Evolutionary conservation across 2,329 filamentous ascomycete species (phyloP).

Genomic region (Pseudogymnoascus sp.): DNA sequence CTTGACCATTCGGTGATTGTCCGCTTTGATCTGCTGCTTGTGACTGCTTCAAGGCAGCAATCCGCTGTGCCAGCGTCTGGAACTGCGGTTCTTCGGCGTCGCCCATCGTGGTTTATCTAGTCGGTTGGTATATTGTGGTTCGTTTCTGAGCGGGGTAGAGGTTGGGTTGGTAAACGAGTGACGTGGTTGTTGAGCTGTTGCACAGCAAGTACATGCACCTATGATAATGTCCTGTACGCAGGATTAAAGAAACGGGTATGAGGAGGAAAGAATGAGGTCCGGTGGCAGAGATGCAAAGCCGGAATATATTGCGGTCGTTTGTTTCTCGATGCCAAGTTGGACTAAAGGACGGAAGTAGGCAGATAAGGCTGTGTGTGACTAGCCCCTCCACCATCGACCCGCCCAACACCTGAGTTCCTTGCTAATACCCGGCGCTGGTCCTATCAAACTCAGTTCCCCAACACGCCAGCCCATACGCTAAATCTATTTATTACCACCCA

Average conservation of each 20-base stretch:
- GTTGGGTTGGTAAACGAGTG: not conserved
- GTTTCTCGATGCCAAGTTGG: not conserved
- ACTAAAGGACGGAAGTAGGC: not conserved
- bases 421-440: not conserved
- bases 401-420: not conserved
- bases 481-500: constrained; percentile 9
- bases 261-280: not conserved
- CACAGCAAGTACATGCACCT: not conserved
- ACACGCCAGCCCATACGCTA: not conserved
- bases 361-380: constrained; percentile 5
- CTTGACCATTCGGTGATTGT: constrained; percentile 5
- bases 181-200: not conserved
- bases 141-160: constrained; percentile 1
- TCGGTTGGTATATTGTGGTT: not conserved
- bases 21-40: constrained; percentile 12
- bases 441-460: not conserved
- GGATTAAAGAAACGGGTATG: not conserved
- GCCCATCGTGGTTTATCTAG: constrained; percentile 37
- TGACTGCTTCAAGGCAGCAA: constrained; percentile 50
- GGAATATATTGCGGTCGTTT: not conserved
- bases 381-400: not conserved
- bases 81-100: constrained; percentile 55
- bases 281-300: not conserved
- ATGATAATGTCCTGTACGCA: not conserved
- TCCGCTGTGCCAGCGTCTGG: constrained; percentile 52